These are phyloP conservation scores for Mimosa bimucronata DNA, from an alignment of 306 rosid species.

Conservation along the genomic window DNA sequence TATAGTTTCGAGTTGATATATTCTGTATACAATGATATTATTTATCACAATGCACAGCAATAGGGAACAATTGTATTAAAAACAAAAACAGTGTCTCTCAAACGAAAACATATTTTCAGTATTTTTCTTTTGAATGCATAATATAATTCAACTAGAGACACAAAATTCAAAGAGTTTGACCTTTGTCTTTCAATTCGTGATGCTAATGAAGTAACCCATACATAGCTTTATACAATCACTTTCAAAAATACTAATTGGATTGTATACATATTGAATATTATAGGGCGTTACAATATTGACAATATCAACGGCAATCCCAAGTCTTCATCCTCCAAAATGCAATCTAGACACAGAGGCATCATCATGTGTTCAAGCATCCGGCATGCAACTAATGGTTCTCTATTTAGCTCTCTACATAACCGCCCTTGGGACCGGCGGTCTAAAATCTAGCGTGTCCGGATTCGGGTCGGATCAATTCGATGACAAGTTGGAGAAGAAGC, in stretches of 20 bases:
- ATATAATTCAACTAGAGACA: background rate
- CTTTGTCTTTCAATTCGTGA: background rate
- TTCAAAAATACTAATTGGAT: background rate
- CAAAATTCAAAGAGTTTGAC: background rate
- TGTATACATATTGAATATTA: background rate
- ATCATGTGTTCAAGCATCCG: conserved; percentile 58
- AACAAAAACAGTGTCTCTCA: background rate
- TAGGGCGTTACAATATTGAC: conserved; percentile 86
- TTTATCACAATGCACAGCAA: background rate
- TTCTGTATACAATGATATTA: background rate
- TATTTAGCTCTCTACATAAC: conserved; percentile 69
- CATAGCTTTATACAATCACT: background rate
- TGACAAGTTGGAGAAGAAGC: conserved; percentile 56
- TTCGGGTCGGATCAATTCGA: conserved; percentile 91
- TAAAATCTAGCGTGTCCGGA: conserved; percentile 82
- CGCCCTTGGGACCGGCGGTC: conserved; percentile 84
- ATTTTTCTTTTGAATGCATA: background rate
- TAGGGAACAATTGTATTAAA: background rate
- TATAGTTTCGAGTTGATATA: too few relatives aligned
- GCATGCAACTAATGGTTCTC: conserved; percentile 55
- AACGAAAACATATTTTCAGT: background rate
- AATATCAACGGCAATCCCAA: conserved; percentile 73
- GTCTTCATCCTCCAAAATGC: conserved; percentile 86
- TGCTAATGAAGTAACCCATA: background rate
- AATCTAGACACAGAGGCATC: background rate